phyloP scores from a whole-genome alignment of 352 stramenopile genomes.

The Pythium dissotocum region DNA sequence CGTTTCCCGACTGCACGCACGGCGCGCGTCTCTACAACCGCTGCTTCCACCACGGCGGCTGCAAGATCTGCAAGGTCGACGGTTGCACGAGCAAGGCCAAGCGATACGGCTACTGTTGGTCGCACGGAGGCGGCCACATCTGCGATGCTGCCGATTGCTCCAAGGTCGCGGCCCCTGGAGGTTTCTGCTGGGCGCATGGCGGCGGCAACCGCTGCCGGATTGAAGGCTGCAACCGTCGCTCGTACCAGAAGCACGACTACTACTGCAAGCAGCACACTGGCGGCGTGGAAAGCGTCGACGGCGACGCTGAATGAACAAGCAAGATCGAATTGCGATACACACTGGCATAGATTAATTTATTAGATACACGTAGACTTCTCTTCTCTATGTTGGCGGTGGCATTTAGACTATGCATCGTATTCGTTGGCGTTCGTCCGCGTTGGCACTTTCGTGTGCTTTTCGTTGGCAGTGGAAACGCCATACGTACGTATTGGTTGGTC shows the following conservation, averaged over 20 bases:
- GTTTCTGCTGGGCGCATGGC: constrained; percentile 45
- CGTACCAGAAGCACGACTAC: constrained; percentile 56
- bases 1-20: constrained; percentile 35
- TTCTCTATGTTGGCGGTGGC: neutral
- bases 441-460: constrained; percentile 3
- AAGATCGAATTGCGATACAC: neutral
- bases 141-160: constrained; percentile 38
- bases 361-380: constrained; percentile 6
- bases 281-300: neutral
- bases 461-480: neutral
- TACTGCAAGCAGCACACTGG: constrained; percentile 64
- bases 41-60: constrained; percentile 46
- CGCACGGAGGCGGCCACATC: constrained; percentile 38
- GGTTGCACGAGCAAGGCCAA: constrained; percentile 41
- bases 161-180: constrained; percentile 41
- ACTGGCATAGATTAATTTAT: constrained; percentile 28
- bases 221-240: constrained; percentile 45
- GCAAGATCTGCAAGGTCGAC: constrained; percentile 34
- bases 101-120: constrained; percentile 48
- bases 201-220: constrained; percentile 46
- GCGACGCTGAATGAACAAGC: constrained; percentile 1
- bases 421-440: constrained; percentile 1
- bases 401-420: neutral
- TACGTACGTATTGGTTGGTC: neutral
- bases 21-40: constrained; percentile 41